phyloP scores from a whole-genome alignment of 306 rosid genomes.

The Ceratonia siliqua region DNA sequence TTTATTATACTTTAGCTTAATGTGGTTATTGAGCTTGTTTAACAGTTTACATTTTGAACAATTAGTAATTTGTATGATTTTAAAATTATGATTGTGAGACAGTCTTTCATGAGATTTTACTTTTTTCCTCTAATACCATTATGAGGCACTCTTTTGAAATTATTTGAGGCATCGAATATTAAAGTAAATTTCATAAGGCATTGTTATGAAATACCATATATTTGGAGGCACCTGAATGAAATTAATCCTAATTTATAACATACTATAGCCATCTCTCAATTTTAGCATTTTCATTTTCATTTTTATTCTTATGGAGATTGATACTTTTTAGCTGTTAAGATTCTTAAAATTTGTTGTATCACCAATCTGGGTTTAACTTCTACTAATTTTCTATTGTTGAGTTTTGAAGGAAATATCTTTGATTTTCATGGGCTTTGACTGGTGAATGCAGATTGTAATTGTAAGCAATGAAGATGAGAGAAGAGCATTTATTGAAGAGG shows the following conservation, averaged over 20 bases:
- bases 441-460: conserved; percentile 69
- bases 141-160: too few relatives aligned
- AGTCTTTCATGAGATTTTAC: too few relatives aligned
- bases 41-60: too few relatives aligned
- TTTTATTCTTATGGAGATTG: neutral
- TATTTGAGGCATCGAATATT: too few relatives aligned
- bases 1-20: too few relatives aligned
- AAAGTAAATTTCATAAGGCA: too few relatives aligned
- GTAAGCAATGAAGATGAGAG: conserved; percentile 71
- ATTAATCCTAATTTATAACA: neutral
- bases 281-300: neutral
- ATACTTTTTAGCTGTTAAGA: neutral
- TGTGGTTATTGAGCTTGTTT: too few relatives aligned
- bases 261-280: neutral
- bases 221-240: too few relatives aligned
- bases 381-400: neutral
- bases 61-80: too few relatives aligned
- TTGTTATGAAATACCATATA: too few relatives aligned
- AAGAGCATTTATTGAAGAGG: conserved; percentile 48
- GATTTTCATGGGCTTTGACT: conserved; percentile 17
- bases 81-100: too few relatives aligned
- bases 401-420: neutral
- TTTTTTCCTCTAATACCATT: too few relatives aligned
- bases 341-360: conserved; percentile 1
- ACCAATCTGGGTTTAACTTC: neutral